These are phyloP conservation scores for Penicillium paradoxum DNA, from an alignment of 495 filamentous ascomycete genomes.

Conservation along the genomic window DNA sequence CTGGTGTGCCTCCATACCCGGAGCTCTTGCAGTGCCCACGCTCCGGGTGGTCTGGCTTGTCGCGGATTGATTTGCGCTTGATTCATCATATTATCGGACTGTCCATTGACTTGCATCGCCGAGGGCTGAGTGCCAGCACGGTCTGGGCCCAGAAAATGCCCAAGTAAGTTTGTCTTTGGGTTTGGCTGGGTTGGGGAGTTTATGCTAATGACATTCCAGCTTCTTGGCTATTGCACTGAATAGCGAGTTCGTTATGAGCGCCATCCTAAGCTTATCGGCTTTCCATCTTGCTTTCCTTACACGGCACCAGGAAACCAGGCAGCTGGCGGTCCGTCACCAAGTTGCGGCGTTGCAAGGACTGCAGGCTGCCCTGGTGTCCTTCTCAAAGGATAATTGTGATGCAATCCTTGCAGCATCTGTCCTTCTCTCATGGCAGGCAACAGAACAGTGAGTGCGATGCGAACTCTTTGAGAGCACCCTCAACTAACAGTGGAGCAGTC, in stretches of 20 bases:
- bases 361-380: slow-evolving; percentile 77
- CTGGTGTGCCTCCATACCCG: slow-evolving; percentile 82
- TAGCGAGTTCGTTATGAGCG: slow-evolving; percentile 86
- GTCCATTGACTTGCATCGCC: slow-evolving; percentile 72
- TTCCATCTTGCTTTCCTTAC: slow-evolving; percentile 86
- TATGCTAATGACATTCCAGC: slow-evolving; percentile 39
- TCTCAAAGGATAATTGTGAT: slow-evolving; percentile 84
- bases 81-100: slow-evolving; percentile 89
- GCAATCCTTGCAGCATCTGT: slow-evolving; percentile 89
- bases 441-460: slow-evolving; percentile 74
- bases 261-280: slow-evolving; percentile 84
- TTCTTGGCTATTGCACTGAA: slow-evolving; percentile 78
- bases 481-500: slow-evolving; percentile 53
- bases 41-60: slow-evolving; percentile 53
- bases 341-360: slow-evolving; percentile 80
- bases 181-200: background rate
- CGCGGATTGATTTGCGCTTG: slow-evolving; percentile 73
- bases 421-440: slow-evolving; percentile 91
- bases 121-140: slow-evolving; percentile 73
- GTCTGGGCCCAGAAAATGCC: slow-evolving; percentile 91
- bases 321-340: slow-evolving; percentile 81
- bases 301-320: slow-evolving; percentile 72
- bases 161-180: slow-evolving; percentile 55
- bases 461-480: slow-evolving; percentile 23
- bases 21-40: slow-evolving; percentile 68